Conservation (phyloP, 2,329 filamentous ascomycete species). For the Fusarium secorum region DNA sequence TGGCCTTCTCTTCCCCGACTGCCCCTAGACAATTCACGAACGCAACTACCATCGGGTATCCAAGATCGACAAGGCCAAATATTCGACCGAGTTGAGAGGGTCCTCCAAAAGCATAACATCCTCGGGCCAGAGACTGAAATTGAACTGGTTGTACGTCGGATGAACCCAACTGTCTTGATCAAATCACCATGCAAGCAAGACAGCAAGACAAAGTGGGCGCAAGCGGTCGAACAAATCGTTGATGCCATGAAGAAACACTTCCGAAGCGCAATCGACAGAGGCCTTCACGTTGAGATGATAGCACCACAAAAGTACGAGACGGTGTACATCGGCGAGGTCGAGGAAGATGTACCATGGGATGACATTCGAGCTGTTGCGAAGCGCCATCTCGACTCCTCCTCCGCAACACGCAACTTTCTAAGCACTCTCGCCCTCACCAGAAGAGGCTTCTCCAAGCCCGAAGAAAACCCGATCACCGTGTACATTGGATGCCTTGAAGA, state of each 20-base stretch:
- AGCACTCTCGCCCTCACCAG: not conserved
- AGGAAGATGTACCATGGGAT: not conserved
- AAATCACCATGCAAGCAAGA: not conserved
- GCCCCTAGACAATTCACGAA: not conserved
- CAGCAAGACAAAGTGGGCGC: not conserved
- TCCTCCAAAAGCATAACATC: not conserved
- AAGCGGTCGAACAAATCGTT: not conserved
- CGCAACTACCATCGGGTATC: not conserved
- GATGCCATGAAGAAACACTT: not conserved
- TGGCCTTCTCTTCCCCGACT: slow-evolving; percentile 1
- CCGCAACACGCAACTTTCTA: not conserved
- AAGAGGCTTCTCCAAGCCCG: not conserved
- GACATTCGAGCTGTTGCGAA: not conserved
- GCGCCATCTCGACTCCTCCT: not conserved
- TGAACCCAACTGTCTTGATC: not conserved
- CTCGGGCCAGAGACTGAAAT: not conserved
- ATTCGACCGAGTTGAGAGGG: not conserved
- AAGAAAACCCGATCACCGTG: not conserved
- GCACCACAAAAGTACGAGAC: not conserved
- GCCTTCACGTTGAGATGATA: not conserved
- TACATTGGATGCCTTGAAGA: not conserved
- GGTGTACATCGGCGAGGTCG: not conserved
- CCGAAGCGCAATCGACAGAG: not conserved
- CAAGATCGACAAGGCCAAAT: not conserved
- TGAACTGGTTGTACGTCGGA: not conserved